Percentiles rank a stretch among this genome's conserved stretches.
These are phyloP conservation scores for Parastagonospora avenae DNA, from an alignment of 2,329 filamentous ascomycete species.

Conservation along the genomic window DNA sequence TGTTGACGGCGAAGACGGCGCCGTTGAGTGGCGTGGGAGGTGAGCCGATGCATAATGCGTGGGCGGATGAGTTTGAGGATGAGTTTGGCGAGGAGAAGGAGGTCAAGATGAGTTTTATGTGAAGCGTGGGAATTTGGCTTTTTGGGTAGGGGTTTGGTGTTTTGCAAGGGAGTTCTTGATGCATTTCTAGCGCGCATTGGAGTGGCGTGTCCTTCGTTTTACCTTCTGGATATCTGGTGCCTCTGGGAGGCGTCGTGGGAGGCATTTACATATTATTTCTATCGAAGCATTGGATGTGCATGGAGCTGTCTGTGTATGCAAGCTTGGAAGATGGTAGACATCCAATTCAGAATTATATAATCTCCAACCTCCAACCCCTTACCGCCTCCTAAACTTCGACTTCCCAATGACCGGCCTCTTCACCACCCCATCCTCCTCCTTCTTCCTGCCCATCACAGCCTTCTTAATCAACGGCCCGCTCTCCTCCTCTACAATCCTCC, in stretches of 20 bases:
- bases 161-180: not conserved
- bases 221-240: too few relatives aligned
- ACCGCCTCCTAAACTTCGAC: slow-evolving; percentile 29
- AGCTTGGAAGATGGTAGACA: not conserved
- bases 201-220: too few relatives aligned
- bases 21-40: slow-evolving; percentile 7
- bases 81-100: slow-evolving; percentile 55
- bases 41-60: slow-evolving; percentile 50
- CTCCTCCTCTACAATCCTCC: slow-evolving; percentile 50
- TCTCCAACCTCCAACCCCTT: not conserved
- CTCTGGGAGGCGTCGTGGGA: too few relatives aligned
- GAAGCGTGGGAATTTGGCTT: slow-evolving; percentile 1
- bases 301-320: too few relatives aligned
- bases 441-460: slow-evolving; percentile 31
- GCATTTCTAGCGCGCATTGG: not conserved
- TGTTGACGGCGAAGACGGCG: slow-evolving; percentile 38
- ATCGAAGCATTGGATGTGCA: too few relatives aligned
- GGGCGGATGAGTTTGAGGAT: slow-evolving; percentile 54
- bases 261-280: too few relatives aligned
- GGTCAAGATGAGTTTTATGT: slow-evolving; percentile 55
- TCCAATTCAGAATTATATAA: not conserved
- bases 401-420: slow-evolving; percentile 46
- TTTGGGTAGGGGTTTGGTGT: not conserved
- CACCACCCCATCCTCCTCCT: slow-evolving; percentile 47
- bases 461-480: slow-evolving; percentile 35